Conservation (phyloP, 1,139 yeast genomes). For the Citeromyces hawaiiensis region DNA sequence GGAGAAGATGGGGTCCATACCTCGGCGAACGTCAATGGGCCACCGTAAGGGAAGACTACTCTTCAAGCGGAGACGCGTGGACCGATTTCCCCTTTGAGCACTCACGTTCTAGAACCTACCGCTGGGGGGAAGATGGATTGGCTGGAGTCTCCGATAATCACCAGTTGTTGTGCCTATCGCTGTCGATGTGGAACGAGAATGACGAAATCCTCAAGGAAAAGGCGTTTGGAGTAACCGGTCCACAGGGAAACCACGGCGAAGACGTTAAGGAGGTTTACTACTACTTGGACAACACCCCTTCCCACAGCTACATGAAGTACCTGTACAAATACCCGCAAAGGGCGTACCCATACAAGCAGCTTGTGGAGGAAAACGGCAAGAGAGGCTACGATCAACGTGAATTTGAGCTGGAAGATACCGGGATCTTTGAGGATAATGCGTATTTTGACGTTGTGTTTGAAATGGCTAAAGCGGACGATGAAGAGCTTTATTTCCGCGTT, state of each 20-base stretch:
- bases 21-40: slow-evolving; percentile 92
- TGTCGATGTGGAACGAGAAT: slow-evolving; percentile 88
- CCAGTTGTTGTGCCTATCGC: slow-evolving; percentile 60
- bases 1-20: slow-evolving; percentile 92
- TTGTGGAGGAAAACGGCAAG: slow-evolving; percentile 56
- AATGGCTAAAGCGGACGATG: slow-evolving; percentile 78
- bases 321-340: slow-evolving; percentile 85
- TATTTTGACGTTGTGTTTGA: slow-evolving; percentile 89
- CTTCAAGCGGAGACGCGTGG: slow-evolving; percentile 88
- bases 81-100: slow-evolving; percentile 81
- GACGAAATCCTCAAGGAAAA: slow-evolving; percentile 83
- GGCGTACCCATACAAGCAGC: slow-evolving; percentile 70
- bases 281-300: slow-evolving; percentile 83
- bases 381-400: slow-evolving; percentile 54
- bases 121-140: slow-evolving; percentile 97
- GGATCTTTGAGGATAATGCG: slow-evolving; percentile 61
- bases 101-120: slow-evolving; percentile 67
- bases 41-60: slow-evolving; percentile 87
- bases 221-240: slow-evolving; percentile 81
- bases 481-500: slow-evolving; percentile 69
- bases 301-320: slow-evolving; percentile 89
- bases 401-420: slow-evolving; percentile 67
- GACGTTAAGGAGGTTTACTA: slow-evolving; percentile 84
- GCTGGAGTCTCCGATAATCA: slow-evolving; percentile 88
- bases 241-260: slow-evolving; percentile 93